These are phyloP conservation scores for Metschnikowia cerradonensis DNA, from an alignment of 805 yeast species.

Conservation along the genomic window DNA sequence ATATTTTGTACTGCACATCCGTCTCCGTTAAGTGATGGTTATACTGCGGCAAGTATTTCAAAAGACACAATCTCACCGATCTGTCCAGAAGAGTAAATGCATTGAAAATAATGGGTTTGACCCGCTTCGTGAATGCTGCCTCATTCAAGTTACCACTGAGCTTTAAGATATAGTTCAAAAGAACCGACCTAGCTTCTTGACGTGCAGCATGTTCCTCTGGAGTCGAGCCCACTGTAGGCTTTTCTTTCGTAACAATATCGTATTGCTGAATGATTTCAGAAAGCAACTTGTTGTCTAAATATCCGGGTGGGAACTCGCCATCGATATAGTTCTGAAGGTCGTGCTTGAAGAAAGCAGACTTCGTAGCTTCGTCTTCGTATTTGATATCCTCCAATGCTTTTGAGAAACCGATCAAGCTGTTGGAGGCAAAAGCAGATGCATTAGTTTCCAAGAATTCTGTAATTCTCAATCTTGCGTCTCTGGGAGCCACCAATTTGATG, in stretches of 20 bases:
- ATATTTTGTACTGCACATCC: slow-evolving; percentile 67
- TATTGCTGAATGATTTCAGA: slow-evolving; percentile 59
- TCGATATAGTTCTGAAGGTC: slow-evolving; percentile 25
- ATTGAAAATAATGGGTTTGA: slow-evolving; percentile 62
- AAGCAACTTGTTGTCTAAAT: slow-evolving; percentile 55
- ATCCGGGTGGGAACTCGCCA: slow-evolving; percentile 45
- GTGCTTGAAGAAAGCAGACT: slow-evolving; percentile 39
- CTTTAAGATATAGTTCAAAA: slow-evolving; percentile 42
- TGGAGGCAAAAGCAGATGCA: slow-evolving; percentile 26
- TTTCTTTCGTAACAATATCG: slow-evolving; percentile 24
- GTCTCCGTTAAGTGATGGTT: slow-evolving; percentile 48
- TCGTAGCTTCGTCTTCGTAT: slow-evolving; percentile 51
- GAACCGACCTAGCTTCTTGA: slow-evolving; percentile 35
- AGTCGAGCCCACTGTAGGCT: slow-evolving; percentile 24
- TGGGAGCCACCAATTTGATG: slow-evolving; percentile 35
- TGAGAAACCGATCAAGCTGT: slow-evolving; percentile 49
- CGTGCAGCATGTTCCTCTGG: slow-evolving; percentile 28
- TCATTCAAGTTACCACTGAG: slow-evolving; percentile 26
- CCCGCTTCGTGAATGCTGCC: slow-evolving; percentile 34
- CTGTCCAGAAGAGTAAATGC: slow-evolving; percentile 70
- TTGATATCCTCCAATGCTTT: slow-evolving; percentile 53
- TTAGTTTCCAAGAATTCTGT: slow-evolving; percentile 28
- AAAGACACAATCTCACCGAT: slow-evolving; percentile 66
- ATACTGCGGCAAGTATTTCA: slow-evolving; percentile 58
- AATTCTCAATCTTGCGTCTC: slow-evolving; percentile 28